These are phyloP conservation scores for Aspergillus affinis DNA, from an alignment of 495 filamentous ascomycete genomes.

Conservation along the genomic window DNA sequence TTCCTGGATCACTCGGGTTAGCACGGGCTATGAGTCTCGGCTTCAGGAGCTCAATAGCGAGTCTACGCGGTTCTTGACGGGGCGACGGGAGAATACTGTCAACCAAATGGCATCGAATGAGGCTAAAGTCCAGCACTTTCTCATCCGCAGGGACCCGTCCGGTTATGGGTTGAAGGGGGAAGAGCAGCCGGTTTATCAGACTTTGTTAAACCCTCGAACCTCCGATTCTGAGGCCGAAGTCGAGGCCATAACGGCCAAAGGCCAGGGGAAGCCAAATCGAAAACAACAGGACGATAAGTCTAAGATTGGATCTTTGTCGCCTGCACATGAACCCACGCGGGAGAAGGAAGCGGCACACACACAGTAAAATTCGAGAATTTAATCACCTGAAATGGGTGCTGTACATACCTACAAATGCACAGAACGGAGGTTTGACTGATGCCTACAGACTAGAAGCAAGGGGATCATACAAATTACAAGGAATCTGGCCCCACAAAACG, in stretches of 20 bases:
- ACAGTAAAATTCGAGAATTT: neutral
- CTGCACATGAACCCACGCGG: neutral
- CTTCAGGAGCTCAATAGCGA: slow-evolving; percentile 60
- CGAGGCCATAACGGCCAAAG: neutral
- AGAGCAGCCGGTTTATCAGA: slow-evolving; percentile 39
- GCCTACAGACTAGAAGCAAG: neutral
- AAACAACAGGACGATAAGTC: neutral
- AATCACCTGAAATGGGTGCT: neutral
- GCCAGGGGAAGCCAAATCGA: neutral
- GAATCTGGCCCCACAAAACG: neutral
- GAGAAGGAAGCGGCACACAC: neutral
- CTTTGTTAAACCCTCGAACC: slow-evolving; percentile 29
- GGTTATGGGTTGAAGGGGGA: slow-evolving; percentile 46
- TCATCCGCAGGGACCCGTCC: slow-evolving; percentile 63
- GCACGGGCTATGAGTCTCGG: slow-evolving; percentile 57
- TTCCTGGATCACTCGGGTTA: slow-evolving; percentile 59
- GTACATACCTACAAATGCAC: neutral
- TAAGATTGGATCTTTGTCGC: neutral
- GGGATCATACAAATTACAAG: neutral
- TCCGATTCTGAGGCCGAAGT: neutral
- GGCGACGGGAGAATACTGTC: slow-evolving; percentile 50
- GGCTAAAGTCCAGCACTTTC: slow-evolving; percentile 69
- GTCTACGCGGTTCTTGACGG: slow-evolving; percentile 59
- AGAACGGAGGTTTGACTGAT: neutral
- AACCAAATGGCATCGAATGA: slow-evolving; percentile 50